Evolutionary conservation across 2,329 filamentous ascomycete genomes (phyloP).

Genomic region (Fulvia fulva): DNA sequence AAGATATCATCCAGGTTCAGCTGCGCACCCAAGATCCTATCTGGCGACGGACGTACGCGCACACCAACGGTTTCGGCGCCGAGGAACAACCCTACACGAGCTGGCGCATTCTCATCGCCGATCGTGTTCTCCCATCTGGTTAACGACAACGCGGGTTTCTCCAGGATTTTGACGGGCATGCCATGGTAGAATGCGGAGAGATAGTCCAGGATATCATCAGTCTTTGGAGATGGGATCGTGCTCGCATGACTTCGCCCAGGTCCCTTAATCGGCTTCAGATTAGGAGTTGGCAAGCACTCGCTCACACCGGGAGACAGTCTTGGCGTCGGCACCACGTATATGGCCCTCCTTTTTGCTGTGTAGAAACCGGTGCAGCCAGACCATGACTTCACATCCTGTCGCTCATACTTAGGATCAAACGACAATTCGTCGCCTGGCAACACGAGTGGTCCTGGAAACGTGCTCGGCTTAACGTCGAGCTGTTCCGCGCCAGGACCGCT

Average conservation of each 20-base stretch:
- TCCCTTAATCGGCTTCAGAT: background rate
- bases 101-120: background rate
- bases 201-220: conserved; percentile 40
- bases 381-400: conserved; percentile 55
- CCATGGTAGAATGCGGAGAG: conserved; percentile 53
- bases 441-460: conserved; percentile 57
- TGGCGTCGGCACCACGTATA: conserved; percentile 55
- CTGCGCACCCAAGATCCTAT: conserved; percentile 48
- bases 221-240: conserved; percentile 1
- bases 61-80: conserved; percentile 45
- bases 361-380: conserved; percentile 42
- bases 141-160: conserved; percentile 41
- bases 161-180: conserved; percentile 47
- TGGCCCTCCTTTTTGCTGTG: conserved; percentile 42
- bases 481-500: conserved; percentile 3
- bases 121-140: conserved; percentile 44
- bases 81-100: conserved; percentile 45
- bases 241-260: conserved; percentile 30
- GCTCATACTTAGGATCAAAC: conserved; percentile 47
- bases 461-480: conserved; percentile 10
- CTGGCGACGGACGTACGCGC: conserved; percentile 47
- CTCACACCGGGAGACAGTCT: conserved; percentile 35
- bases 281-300: conserved; percentile 41
- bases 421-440: conserved; percentile 59
- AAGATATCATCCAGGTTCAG: conserved; percentile 60